Percentiles rank a stretch among this genome's conserved stretches.
These are phyloP conservation scores for Trypanosoma boissoni DNA, from an alignment of 208 protist species.

Conservation along the genomic window DNA sequence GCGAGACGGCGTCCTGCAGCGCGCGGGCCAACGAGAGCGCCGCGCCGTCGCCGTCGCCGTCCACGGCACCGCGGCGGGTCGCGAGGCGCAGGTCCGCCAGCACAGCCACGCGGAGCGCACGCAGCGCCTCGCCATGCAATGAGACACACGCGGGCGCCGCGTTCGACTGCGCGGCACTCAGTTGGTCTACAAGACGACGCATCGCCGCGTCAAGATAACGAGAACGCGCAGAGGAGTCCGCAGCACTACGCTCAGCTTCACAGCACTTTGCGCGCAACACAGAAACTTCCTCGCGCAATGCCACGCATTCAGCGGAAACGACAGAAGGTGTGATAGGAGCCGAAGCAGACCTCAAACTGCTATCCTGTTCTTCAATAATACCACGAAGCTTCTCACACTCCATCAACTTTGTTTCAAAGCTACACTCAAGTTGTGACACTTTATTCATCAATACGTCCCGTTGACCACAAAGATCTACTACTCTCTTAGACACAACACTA, in stretches of 20 bases:
- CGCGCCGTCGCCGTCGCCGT: conserved; percentile 7
- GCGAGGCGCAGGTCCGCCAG: not conserved
- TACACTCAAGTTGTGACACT: not conserved
- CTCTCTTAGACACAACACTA: conserved; percentile 1
- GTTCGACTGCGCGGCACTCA: not conserved
- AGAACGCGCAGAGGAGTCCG: not conserved
- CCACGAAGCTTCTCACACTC: not conserved
- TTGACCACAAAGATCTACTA: not conserved
- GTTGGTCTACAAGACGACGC: not conserved
- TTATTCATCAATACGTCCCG: not conserved
- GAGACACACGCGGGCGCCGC: not conserved
- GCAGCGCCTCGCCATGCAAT: not conserved
- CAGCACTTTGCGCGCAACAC: conserved; percentile 5
- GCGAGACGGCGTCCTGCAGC: not conserved
- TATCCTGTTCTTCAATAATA: too few relatives aligned
- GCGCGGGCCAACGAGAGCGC: not conserved
- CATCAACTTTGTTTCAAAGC: not conserved
- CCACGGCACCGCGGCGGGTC: not conserved
- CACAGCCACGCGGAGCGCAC: conserved; percentile 6
- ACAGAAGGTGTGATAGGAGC: too few relatives aligned
- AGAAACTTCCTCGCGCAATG: conserved; percentile 3
- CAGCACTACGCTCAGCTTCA: not conserved
- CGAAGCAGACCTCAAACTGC: too few relatives aligned
- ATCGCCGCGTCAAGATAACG: not conserved
- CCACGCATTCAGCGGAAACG: not conserved